Percentiles rank a stretch among this genome's conserved stretches.
phyloP scores from a whole-genome alignment of 2,329 filamentous ascomycete genomes.

The Pestalotiopsis sp. region DNA sequence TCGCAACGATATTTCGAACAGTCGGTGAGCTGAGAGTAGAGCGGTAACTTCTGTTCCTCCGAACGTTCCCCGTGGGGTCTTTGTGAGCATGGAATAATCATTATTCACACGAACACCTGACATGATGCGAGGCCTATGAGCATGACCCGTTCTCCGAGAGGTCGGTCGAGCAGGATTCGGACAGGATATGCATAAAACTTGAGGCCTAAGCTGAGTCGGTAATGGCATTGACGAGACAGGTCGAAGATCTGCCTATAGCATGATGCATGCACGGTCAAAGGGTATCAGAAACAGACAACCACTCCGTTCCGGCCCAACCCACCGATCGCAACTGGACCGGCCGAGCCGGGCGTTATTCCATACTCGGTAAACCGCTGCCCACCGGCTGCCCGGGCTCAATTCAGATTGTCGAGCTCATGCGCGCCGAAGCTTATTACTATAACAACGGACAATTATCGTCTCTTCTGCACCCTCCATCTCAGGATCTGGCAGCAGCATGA shows the following conservation, averaged over 20 bases:
- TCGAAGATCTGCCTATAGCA: background rate
- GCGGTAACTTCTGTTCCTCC: background rate
- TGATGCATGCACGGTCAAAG: background rate
- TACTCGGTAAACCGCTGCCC: background rate
- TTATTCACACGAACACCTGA: background rate
- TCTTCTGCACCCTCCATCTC: background rate
- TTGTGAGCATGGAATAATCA: background rate
- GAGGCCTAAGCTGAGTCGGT: background rate
- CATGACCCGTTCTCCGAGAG: background rate
- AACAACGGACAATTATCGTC: background rate
- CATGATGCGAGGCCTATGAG: background rate
- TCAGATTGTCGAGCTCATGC: background rate
- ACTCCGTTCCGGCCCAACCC: background rate
- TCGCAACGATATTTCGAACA: background rate
- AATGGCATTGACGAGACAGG: background rate
- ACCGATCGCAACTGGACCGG: background rate
- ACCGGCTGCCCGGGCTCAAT: background rate
- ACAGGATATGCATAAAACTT: background rate
- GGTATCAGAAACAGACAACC: background rate
- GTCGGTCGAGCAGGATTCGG: background rate
- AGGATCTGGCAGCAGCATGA: background rate
- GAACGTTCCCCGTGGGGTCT: background rate
- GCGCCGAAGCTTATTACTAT: conserved; percentile 1
- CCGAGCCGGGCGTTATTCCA: background rate
- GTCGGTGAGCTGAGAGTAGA: background rate